Base-by-base conservation (phyloP, 1,284 basidiomycete species). In the Ganoderma meredithae region DNA sequence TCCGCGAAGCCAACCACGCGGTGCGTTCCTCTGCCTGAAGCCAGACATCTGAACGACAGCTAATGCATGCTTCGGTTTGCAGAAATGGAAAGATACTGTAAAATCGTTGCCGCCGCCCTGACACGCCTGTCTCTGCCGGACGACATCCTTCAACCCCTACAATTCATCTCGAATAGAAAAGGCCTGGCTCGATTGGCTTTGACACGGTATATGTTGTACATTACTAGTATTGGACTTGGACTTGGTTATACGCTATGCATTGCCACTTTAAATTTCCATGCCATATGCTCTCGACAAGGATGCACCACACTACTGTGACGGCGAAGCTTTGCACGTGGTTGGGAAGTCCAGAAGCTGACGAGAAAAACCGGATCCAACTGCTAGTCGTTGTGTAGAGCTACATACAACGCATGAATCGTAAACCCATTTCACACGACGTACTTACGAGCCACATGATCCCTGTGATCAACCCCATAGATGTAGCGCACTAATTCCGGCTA, bases 1-100 rank as follows among this genome's bases (percentile, higher is more conserved):
- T 92, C 72, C 82, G 83, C 61, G 81, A 80, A 2, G 76, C 91
- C 12, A 81, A 84, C 60, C 91, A 93, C 71, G 88, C 89, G 81
- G 91, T 91, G 53, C 66, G 73, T 69, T 10, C 43, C 15, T 25
- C 3, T 25, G 43, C 43, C 43, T 44, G 19, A 10, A 13, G 12
- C 12, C 47, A 10, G n/a, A 47, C 44, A 1, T 36, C 6, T 36
- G n/a, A n/a, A 15, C 8, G 13, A 22, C 22, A 17, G 31, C 12
- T 19, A 3, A 27, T 53, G 9, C 44, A 33, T 3, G 36, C 13
- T n/a, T 2, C 36, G 12, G 19, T 17, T 17, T 19, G 15, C 15
- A 63, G 62, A 22, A 55, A 43, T 80, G 79, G 79, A 78, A 79
- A 64, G 71, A 76, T 43, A 63, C 77, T 40, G 66, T 76, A 31